These are phyloP conservation scores for Akebia trifoliata DNA, from an alignment of 164 flowering plant genomes.

Conservation along the genomic window DNA sequence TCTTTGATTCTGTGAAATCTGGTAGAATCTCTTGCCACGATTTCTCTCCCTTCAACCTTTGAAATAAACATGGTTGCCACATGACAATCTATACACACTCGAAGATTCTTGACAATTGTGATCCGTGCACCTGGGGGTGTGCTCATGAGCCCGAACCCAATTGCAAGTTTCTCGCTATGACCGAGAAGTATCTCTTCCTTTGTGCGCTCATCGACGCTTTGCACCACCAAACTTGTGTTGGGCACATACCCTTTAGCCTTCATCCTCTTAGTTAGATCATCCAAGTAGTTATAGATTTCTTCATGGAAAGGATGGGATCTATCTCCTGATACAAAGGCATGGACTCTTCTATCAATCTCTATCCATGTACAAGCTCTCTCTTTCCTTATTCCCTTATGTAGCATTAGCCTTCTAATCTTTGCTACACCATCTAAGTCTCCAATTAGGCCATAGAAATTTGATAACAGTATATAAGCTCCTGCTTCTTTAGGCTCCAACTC, in stretches of 20 bases:
- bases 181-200: slow-evolving; percentile 37
- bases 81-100: slow-evolving; percentile 45
- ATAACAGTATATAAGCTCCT: slow-evolving; percentile 40
- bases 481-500: slow-evolving; percentile 30
- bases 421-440: slow-evolving; percentile 36
- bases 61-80: slow-evolving; percentile 28
- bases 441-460: slow-evolving; percentile 32
- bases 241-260: slow-evolving; percentile 32
- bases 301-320: slow-evolving; percentile 31
- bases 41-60: slow-evolving; percentile 33
- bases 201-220: slow-evolving; percentile 29
- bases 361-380: slow-evolving; percentile 41
- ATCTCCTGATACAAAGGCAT: slow-evolving; percentile 45
- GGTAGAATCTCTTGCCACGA: slow-evolving; percentile 38
- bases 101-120: slow-evolving; percentile 39
- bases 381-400: slow-evolving; percentile 38
- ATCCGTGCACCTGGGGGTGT: slow-evolving; percentile 26
- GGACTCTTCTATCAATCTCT: slow-evolving; percentile 36
- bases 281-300: slow-evolving; percentile 24
- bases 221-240: slow-evolving; percentile 33
- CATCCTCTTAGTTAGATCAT: slow-evolving; percentile 26
- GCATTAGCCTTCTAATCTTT: slow-evolving; percentile 39
- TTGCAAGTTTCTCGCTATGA: slow-evolving; percentile 47
- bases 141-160: slow-evolving; percentile 38
- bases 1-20: slow-evolving; percentile 45